Base-by-base conservation (phyloP, 129 eudicot species). In the Escallonia herrerae region DNA sequence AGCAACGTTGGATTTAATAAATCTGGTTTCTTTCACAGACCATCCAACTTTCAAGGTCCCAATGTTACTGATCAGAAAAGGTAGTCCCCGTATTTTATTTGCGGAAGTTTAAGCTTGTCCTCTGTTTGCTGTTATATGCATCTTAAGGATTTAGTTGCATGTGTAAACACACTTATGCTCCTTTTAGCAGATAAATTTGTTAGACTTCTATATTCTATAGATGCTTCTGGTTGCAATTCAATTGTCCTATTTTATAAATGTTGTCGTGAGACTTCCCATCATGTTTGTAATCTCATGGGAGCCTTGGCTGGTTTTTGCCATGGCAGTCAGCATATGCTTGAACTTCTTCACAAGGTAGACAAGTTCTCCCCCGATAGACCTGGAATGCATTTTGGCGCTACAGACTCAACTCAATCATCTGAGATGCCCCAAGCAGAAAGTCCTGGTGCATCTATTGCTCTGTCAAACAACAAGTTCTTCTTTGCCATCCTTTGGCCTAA, bases 301-400 rank as follows among this genome's bases (percentile, higher is more conserved):
- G 56, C 53, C 40, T 41, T 56, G 8, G 40, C 37, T 45, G 5
- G n/a, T 33, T 74, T 70, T 67, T 60, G 39, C 53, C 60, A 37
- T 79, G 65, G 61, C 75, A 83, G 87, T 73, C 75, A 79, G 43
- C 62, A 71, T 71, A 79, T 81, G 87, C 74, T 81, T 71, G 83
- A 78, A 79, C 83, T 77, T 64, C 80, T 76, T 72, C 74, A 80
- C 80, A 86, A 77, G 80, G 86, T 79, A 48, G 84, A 80, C 64
- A 68, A 68, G 12, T 74, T 83, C 74, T 68, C 58, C 54, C 77
- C 77, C 41, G 70, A 74, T 67, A 65, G 56, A 45, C 73, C 65
- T 62, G 84, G 71, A 43, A 64, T 64, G 55, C 83, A 46, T 15
- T 58, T 81, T 42, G 75, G 76, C 65, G 65, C 60, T 37, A 71